A percentile compares a stretch with the other conserved stretches of the same genome.
phyloP scores from a whole-genome alignment of 345 rosid genomes.

The Cardamine occulta region DNA sequence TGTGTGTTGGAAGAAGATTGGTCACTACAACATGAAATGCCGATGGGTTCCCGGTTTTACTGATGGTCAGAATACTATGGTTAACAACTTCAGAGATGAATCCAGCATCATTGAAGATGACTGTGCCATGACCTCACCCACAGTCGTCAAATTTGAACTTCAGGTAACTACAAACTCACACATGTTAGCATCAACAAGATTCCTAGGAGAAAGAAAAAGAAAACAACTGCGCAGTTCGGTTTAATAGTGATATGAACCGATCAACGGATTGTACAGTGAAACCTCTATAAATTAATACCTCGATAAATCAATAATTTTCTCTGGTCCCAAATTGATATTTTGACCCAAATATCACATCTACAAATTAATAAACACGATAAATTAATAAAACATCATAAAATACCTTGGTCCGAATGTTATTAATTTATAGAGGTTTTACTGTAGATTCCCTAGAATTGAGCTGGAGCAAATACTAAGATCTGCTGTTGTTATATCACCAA shows the following conservation, averaged over 20 bases:
- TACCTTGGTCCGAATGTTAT: too few relatives aligned
- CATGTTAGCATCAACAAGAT: constrained; percentile 7
- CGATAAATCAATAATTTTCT: too few relatives aligned
- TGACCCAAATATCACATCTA: too few relatives aligned
- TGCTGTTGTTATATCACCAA: not conserved
- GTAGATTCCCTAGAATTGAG: not conserved
- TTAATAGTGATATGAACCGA: not conserved
- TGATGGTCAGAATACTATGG: constrained; percentile 49
- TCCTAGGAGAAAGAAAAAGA: not conserved
- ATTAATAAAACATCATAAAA: too few relatives aligned
- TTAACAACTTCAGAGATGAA: constrained; percentile 56
- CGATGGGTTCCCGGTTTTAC: constrained; percentile 72
- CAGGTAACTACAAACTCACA: constrained; percentile 57
- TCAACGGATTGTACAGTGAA: not conserved
- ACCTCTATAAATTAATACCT: too few relatives aligned
- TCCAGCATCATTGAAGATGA: constrained; percentile 64
- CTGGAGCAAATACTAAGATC: constrained; percentile 5
- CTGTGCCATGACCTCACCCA: constrained; percentile 49
- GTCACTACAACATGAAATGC: constrained; percentile 97
- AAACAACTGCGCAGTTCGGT: not conserved
- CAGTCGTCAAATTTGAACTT: constrained; percentile 85
- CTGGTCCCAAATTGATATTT: too few relatives aligned
- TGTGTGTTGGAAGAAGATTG: constrained; percentile 94
- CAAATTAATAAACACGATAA: too few relatives aligned
- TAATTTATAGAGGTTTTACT: too few relatives aligned